Evolutionary conservation across 1,284 basidiomycete species (phyloP).

Genomic region (Jaminaea rosea): DNA sequence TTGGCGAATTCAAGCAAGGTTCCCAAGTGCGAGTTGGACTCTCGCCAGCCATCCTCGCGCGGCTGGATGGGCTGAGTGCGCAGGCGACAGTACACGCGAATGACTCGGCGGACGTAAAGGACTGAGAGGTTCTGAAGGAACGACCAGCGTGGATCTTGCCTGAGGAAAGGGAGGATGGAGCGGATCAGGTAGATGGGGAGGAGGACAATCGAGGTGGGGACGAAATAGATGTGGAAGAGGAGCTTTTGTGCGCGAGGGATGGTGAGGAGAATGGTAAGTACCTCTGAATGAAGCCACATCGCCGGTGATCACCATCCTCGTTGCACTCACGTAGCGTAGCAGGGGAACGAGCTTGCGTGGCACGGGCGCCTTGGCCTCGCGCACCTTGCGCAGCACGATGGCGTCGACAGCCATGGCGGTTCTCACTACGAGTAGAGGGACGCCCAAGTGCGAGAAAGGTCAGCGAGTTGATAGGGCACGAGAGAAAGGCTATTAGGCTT

Average conservation of each 20-base stretch:
- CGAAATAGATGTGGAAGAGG: conserved; percentile 32
- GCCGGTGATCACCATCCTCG: neutral
- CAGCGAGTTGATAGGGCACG: too few species aligned
- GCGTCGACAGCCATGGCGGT: conserved; percentile 14
- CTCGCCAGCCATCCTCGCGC: conserved; percentile 33
- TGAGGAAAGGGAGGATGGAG: conserved; percentile 19
- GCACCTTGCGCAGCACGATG: conserved; percentile 15
- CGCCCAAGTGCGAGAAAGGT: too few species aligned
- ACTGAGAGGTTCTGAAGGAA: conserved; percentile 24
- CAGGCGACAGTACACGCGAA: conserved; percentile 29
- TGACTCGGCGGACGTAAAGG: conserved; percentile 23
- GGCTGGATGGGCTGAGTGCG: conserved; percentile 34
- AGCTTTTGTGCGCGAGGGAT: conserved; percentile 5
- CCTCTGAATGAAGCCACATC: too few species aligned
- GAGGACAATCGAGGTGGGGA: conserved; percentile 22
- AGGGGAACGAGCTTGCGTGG: conserved; percentile 16
- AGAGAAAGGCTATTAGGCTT: too few species aligned
- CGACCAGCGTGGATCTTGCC: conserved; percentile 24
- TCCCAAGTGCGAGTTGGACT: conserved; percentile 25
- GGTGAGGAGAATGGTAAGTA: neutral
- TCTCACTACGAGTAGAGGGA: too few species aligned
- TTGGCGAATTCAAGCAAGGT: conserved; percentile 24
- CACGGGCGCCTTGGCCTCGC: conserved; percentile 13
- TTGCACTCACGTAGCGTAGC: conserved; percentile 11
- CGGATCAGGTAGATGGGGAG: conserved; percentile 29